Conservation (phyloP, 129 eudicot species). For the Saussurea involucrata region DNA sequence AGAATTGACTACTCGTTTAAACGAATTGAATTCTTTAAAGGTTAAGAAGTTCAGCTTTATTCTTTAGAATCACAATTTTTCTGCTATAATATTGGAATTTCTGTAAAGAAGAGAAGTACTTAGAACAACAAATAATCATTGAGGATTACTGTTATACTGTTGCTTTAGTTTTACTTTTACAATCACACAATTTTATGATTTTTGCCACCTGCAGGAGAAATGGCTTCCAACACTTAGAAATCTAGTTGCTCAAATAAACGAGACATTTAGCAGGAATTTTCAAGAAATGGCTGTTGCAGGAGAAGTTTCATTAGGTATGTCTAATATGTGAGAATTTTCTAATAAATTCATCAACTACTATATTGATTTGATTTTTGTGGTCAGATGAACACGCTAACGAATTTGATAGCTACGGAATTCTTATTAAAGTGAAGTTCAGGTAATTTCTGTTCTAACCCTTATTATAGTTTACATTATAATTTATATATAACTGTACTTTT, state of each 20-base stretch:
- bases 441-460: slow-evolving; percentile 22
- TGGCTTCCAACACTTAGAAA: slow-evolving; percentile 93
- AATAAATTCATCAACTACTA: slow-evolving; percentile 2
- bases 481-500: background rate
- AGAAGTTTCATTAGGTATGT: slow-evolving; percentile 80
- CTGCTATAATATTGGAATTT: background rate
- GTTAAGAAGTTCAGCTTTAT: slow-evolving; percentile 29
- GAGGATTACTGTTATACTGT: background rate
- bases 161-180: background rate
- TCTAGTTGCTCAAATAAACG: slow-evolving; percentile 80
- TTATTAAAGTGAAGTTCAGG: slow-evolving; percentile 98
- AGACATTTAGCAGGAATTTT: slow-evolving; percentile 81
- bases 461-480: background rate
- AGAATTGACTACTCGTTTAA: slow-evolving; percentile 39
- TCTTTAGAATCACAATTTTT: background rate
- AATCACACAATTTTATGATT: background rate
- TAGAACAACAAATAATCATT: background rate
- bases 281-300: slow-evolving; percentile 99
- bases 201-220: slow-evolving; percentile 48
- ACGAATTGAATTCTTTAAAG: slow-evolving; percentile 64
- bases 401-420: slow-evolving; percentile 81
- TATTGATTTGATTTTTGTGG: slow-evolving; percentile 25
- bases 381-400: slow-evolving; percentile 80
- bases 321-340: background rate
- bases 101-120: background rate